Evolutionary conservation across 2,329 filamentous ascomycete species (phyloP).

Genomic region (Ustilaginoidea virens): DNA sequence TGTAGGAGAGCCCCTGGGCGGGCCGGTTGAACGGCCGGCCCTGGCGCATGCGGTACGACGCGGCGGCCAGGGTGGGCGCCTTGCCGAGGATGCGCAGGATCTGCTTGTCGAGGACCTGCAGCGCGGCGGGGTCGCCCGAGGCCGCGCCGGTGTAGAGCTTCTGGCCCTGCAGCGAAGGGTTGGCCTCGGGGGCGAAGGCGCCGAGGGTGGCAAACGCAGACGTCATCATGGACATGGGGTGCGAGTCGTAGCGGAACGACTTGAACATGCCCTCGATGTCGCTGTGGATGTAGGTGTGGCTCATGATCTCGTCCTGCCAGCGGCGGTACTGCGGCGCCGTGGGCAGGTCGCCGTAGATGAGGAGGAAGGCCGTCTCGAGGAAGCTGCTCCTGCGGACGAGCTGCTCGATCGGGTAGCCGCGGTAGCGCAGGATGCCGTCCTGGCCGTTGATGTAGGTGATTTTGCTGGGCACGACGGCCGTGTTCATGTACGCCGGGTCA

Average conservation of each 20-base stretch:
- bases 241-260: conserved; percentile 34
- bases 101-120: conserved; percentile 32
- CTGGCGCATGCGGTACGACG: conserved; percentile 35
- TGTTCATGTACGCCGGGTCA: conserved; percentile 38
- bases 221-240: conserved; percentile 36
- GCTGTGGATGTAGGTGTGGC: conserved; percentile 33
- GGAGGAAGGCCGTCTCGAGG: conserved; percentile 32
- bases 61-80: conserved; percentile 32
- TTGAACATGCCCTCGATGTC: conserved; percentile 35
- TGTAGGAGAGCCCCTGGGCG: conserved; percentile 30
- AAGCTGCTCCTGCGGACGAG: conserved; percentile 32
- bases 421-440: conserved; percentile 34
- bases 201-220: conserved; percentile 33
- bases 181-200: conserved; percentile 32
- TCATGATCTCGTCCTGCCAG: conserved; percentile 33
- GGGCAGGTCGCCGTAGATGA: conserved; percentile 35
- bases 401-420: conserved; percentile 36
- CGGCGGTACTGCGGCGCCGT: conserved; percentile 21
- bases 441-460: conserved; percentile 38
- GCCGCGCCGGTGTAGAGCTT: conserved; percentile 33
- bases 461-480: conserved; percentile 30
- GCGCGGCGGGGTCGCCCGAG: conserved; percentile 21
- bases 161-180: conserved; percentile 32
- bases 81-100: conserved; percentile 36
- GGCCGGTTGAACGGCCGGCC: conserved; percentile 35